Base-by-base conservation (phyloP, 768 basidiomycete species). In the Paxillus involutus region DNA sequence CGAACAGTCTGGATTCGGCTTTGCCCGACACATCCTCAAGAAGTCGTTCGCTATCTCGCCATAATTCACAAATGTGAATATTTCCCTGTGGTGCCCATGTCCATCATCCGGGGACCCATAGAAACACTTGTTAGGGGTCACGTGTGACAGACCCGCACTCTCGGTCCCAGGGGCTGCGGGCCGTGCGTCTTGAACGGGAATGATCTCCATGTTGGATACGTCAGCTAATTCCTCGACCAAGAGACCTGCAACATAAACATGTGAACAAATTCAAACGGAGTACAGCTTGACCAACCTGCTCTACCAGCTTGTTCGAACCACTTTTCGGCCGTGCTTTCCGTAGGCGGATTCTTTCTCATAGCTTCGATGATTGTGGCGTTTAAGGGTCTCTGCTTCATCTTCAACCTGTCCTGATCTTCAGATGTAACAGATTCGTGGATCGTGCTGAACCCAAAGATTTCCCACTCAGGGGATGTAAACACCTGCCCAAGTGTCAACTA, bases 51-150 rank as follows among this genome's bases (percentile, higher is more conserved):
- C 94, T 10, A 77, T 72, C 1, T 76, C 63, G 1, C 90, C 93
- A 66, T 94, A 94, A 66, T 94, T 85, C 43, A 97, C 82, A 60
- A 91, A 95, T 14, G 80, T 78, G 67, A 96, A 94, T 2, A 94
- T 73, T 52, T 85, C 83, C 1, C 84, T 83, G 64, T 89, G 81
- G n/a, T 79, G 76, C 11, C 76, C 75, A 21, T 75, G 69, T 10
- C 73, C 66, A 43, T 76, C 74, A 19, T 76, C 73, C 8, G 41
- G 44, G 6, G 3, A n/a, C n/a, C n/a, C n/a, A n/a, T n/a, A n/a
- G n/a, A n/a, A n/a, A n/a, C n/a, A n/a, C n/a, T n/a, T n/a, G 5
- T 66, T 73, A 13, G 87, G 86, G 24, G 78, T 71, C 13, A 85
- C 65, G 26, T 46, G 51, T 14, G 30, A 8, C n/a, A 11, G 54